Evolutionary conservation across 345 rosid species (phyloP).

Genomic region (Rhodomyrtus tomentosa): DNA sequence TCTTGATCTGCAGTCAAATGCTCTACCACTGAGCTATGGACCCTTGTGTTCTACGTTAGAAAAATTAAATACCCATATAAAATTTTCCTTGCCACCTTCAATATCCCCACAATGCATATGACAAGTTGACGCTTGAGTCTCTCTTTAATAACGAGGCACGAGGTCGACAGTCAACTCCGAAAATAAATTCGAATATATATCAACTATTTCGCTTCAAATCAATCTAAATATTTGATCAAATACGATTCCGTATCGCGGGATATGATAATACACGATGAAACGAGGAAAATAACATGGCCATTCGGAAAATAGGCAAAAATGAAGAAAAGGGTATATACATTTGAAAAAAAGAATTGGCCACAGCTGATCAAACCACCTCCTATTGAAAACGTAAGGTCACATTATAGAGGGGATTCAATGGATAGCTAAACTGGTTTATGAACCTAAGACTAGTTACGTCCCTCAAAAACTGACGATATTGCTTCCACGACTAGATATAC

Average conservation of each 20-base stretch:
- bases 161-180: neutral
- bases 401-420: neutral
- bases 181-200: neutral
- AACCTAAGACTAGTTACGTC: neutral
- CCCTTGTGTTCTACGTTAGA: no score
- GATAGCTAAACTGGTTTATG: neutral
- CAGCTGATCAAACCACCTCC: neutral
- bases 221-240: no score
- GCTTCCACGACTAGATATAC: neutral
- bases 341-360: neutral
- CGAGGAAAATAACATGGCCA: neutral
- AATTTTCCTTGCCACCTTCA: neutral
- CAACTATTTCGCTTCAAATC: no score
- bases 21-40: constrained; percentile 89
- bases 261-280: neutral
- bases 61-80: rapidly evolving
- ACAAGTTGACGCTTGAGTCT: neutral
- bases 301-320: neutral
- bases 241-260: neutral
- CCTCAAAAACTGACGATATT: neutral
- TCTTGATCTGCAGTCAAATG: constrained; percentile 75
- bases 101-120: neutral
- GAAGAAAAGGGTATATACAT: neutral
- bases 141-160: neutral
- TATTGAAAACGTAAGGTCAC: neutral